These are phyloP conservation scores for Dothidotthia symphoricarpi DNA, from an alignment of 2,329 filamentous ascomycete genomes.

Conservation along the genomic window DNA sequence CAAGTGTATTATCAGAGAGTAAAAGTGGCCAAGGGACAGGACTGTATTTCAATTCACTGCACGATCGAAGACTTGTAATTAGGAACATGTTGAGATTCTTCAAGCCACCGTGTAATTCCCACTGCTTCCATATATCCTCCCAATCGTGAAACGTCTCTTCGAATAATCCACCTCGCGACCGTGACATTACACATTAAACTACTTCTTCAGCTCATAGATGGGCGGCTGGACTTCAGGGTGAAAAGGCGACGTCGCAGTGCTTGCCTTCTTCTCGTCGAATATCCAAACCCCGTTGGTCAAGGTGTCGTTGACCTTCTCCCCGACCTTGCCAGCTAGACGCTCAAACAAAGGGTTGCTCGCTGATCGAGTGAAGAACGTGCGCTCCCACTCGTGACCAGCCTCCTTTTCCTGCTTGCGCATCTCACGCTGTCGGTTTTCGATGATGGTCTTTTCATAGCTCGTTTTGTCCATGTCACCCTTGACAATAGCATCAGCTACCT, in stretches of 20 bases:
- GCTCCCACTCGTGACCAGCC: constrained; percentile 76
- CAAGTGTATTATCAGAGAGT: no score
- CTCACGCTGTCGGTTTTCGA: constrained; percentile 84
- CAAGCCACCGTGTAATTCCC: no score
- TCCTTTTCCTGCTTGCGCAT: constrained; percentile 70
- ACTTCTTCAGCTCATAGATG: constrained; percentile 22
- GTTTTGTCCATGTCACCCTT: constrained; percentile 82
- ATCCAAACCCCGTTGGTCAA: constrained; percentile 71
- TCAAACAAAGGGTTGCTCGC: constrained; percentile 47
- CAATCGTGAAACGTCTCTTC: constrained; percentile 3
- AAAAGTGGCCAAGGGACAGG: no score
- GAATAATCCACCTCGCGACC: background rate
- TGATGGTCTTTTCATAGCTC: constrained; percentile 76
- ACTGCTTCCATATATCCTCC: background rate
- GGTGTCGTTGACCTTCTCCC: constrained; percentile 56
- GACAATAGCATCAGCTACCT: constrained; percentile 77
- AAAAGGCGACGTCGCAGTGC: constrained; percentile 26
- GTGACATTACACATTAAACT: constrained; percentile 1
- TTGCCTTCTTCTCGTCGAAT: constrained; percentile 58
- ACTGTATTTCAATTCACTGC: no score
- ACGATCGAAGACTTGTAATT: no score
- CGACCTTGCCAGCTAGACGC: constrained; percentile 46
- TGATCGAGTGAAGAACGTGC: constrained; percentile 69
- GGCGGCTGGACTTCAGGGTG: constrained; percentile 29
- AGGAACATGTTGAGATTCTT: no score